phyloP scores from a whole-genome alignment of 257 asterid genomes.

The Lycium barbarum region DNA sequence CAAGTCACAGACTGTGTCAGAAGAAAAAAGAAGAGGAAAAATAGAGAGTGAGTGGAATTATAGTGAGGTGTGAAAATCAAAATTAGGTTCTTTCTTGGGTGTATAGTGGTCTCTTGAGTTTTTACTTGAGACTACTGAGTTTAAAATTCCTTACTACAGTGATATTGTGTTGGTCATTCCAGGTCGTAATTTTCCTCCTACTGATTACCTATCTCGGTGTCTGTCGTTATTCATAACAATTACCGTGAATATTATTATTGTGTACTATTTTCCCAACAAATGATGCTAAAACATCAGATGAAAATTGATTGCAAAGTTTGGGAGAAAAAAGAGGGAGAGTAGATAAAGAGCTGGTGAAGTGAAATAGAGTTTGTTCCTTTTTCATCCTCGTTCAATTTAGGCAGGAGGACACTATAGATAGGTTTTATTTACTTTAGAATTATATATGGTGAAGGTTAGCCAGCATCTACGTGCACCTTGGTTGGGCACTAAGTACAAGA shows the following conservation, averaged over 20 bases:
- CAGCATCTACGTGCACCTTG: neutral
- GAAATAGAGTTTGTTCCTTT: neutral
- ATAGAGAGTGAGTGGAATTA: too few relatives aligned
- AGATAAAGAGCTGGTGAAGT: too few relatives aligned
- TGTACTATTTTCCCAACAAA: neutral
- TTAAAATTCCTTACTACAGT: too few relatives aligned
- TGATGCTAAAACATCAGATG: neutral
- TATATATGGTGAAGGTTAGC: neutral
- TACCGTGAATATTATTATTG: neutral
- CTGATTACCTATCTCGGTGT: neutral
- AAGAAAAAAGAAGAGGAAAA: too few relatives aligned
- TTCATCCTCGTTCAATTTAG: neutral
- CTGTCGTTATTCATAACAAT: neutral
- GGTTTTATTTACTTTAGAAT: neutral
- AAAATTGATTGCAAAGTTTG: neutral
- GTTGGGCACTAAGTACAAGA: neutral
- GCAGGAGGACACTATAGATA: neutral
- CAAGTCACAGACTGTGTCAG: too few relatives aligned
- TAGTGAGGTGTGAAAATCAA: neutral
- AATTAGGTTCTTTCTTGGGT: neutral
- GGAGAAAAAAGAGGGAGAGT: too few relatives aligned
- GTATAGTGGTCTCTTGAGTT: neutral
- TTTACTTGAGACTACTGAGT: neutral
- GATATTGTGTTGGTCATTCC: neutral
- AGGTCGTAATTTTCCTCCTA: neutral